Conservation (phyloP, 2,329 filamentous ascomycete genomes). For the Hypoxylon sp. region DNA sequence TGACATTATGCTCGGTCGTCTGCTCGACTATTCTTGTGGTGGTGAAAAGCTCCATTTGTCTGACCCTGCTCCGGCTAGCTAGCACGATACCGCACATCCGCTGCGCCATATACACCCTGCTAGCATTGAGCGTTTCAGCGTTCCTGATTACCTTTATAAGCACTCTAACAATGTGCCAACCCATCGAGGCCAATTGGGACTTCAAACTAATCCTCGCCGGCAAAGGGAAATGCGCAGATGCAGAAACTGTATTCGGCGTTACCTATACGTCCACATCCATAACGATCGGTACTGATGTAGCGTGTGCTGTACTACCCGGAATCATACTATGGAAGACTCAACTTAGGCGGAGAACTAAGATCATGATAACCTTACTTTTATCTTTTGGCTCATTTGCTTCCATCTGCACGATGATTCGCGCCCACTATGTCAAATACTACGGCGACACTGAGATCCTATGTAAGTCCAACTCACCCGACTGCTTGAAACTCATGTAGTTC, state of each 20-base stretch:
- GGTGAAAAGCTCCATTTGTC: conserved; percentile 34
- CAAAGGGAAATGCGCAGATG: conserved; percentile 4
- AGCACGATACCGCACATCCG: conserved; percentile 25
- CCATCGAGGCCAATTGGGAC: conserved; percentile 31
- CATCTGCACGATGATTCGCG: conserved; percentile 39
- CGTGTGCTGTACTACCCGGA: conserved; percentile 32
- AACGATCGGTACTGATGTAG: conserved; percentile 32
- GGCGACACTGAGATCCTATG: conserved; percentile 17
- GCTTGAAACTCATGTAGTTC: neutral
- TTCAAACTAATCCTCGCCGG: neutral
- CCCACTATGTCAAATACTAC: conserved; percentile 31
- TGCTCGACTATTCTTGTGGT: conserved; percentile 14
- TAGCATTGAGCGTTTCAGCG: conserved; percentile 8
- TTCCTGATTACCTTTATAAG: conserved; percentile 24
- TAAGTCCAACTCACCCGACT: conserved; percentile 16
- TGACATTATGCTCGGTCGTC: conserved; percentile 24
- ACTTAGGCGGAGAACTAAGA: conserved; percentile 25
- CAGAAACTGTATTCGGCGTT: neutral
- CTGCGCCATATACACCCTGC: conserved; percentile 18
- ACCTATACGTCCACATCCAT: conserved; percentile 20
- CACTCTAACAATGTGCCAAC: conserved; percentile 13
- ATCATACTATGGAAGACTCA: conserved; percentile 35
- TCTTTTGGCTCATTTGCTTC: conserved; percentile 40
- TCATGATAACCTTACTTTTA: conserved; percentile 26
- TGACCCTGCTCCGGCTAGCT: conserved; percentile 33